Percentiles rank a stretch among this genome's conserved stretches.
These are phyloP conservation scores for Exophiala sideris DNA, from an alignment of 2,329 filamentous ascomycete genomes.

Conservation along the genomic window DNA sequence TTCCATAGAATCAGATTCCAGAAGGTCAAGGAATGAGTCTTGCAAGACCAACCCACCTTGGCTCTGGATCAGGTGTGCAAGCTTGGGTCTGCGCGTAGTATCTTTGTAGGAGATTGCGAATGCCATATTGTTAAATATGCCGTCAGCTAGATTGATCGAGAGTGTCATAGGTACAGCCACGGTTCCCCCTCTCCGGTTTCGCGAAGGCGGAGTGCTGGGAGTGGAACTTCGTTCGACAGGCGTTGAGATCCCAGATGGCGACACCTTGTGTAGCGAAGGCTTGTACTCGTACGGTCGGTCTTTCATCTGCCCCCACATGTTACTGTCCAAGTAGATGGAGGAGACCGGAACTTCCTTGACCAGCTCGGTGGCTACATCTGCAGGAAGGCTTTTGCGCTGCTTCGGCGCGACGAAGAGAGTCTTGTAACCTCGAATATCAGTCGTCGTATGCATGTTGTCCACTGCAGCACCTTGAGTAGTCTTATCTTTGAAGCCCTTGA, in stretches of 20 bases:
- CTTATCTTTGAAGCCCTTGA: conserved; percentile 41
- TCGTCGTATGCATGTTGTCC: conserved; percentile 29
- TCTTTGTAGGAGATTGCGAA: conserved; percentile 78
- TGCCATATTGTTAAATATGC: conserved; percentile 74
- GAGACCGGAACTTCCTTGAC: conserved; percentile 44
- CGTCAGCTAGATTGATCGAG: conserved; percentile 23
- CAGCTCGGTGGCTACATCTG: conserved; percentile 29
- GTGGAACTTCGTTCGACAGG: conserved; percentile 40
- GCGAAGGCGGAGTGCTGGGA: conserved; percentile 48
- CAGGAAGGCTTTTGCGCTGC: conserved; percentile 41
- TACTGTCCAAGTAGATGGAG: conserved; percentile 45
- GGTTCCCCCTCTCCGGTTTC: conserved; percentile 31
- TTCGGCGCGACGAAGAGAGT: conserved; percentile 43
- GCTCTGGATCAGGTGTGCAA: conserved; percentile 62
- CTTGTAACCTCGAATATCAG: conserved; percentile 43
- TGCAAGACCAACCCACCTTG: conserved; percentile 71
- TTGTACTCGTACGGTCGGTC: conserved; percentile 36
- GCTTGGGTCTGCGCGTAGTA: conserved; percentile 52
- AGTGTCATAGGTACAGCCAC: conserved; percentile 12
- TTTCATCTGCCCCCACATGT: conserved; percentile 45
- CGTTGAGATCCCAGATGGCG: conserved; percentile 33
- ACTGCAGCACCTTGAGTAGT: conserved; percentile 30
- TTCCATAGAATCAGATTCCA: conserved; percentile 50
- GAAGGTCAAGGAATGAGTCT: conserved; percentile 77
- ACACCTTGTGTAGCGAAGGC: conserved; percentile 22